Evolutionary conservation across 495 filamentous ascomycete genomes (phyloP).

Genomic region (Ramalina intermedia): DNA sequence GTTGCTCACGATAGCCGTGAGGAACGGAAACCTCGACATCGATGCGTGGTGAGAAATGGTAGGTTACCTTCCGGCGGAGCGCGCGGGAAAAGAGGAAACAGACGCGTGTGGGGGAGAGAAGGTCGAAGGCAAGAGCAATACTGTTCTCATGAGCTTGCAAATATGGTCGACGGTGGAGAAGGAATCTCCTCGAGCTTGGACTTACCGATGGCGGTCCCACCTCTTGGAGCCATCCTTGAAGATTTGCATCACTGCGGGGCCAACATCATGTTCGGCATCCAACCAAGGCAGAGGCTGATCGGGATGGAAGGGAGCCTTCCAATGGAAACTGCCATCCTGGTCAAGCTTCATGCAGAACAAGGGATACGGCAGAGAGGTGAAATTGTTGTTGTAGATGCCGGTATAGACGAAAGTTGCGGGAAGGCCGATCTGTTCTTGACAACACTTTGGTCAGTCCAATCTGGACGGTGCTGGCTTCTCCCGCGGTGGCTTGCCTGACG

Average conservation of each 20-base stretch:
- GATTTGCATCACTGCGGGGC: conserved; percentile 85
- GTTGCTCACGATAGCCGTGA: conserved; percentile 76
- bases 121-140: conserved; percentile 84
- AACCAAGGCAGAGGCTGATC: conserved; percentile 86
- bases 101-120: conserved; percentile 68
- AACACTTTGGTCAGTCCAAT: background rate
- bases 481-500: conserved; percentile 31
- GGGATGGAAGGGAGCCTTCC: conserved; percentile 88
- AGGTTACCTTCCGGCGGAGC: conserved; percentile 61
- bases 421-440: conserved; percentile 41
- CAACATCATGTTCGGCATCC: conserved; percentile 92
- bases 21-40: conserved; percentile 78
- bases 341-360: conserved; percentile 86
- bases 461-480: background rate
- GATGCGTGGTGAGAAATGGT: conserved; percentile 57
- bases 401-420: conserved; percentile 89
- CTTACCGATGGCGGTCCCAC: conserved; percentile 67
- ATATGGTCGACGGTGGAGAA: background rate
- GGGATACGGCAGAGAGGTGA: conserved; percentile 83
- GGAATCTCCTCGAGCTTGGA: background rate
- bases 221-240: conserved; percentile 83
- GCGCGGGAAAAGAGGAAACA: conserved; percentile 66
- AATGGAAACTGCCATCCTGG: conserved; percentile 71
- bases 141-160: conserved; percentile 26
- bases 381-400: conserved; percentile 98